A percentile compares a stretch with the other conserved stretches of the same genome.
phyloP scores from a whole-genome alignment of 495 filamentous ascomycete species.

The Umbilicaria muhlenbergii region DNA sequence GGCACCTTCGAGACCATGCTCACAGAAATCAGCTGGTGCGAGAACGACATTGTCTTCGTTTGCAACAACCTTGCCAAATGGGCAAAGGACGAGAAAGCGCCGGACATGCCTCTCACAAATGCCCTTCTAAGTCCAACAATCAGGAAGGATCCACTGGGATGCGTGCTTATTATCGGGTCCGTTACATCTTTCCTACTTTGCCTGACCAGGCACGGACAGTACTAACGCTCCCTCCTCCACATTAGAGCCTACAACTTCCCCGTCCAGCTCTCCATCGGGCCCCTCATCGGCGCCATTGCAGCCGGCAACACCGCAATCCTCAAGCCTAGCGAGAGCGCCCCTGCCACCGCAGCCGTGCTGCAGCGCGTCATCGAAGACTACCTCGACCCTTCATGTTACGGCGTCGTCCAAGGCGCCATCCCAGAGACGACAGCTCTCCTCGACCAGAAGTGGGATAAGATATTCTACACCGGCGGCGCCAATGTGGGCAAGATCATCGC shows the following conservation, averaged over 20 bases:
- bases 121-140: slow-evolving; percentile 55
- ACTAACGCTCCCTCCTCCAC: background rate
- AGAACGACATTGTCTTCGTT: slow-evolving; percentile 65
- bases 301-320: slow-evolving; percentile 80
- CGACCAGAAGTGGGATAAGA: slow-evolving; percentile 89
- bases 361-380: slow-evolving; percentile 57
- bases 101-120: slow-evolving; percentile 52
- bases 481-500: slow-evolving; percentile 74
- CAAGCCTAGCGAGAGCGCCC: slow-evolving; percentile 77
- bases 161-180: slow-evolving; percentile 72
- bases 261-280: slow-evolving; percentile 59
- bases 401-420: slow-evolving; percentile 63
- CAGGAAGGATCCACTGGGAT: slow-evolving; percentile 77
- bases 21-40: slow-evolving; percentile 55
- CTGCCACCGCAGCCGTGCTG: slow-evolving; percentile 57
- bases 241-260: slow-evolving; percentile 77
- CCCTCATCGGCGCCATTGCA: slow-evolving; percentile 77
- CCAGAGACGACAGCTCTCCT: slow-evolving; percentile 69
- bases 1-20: slow-evolving; percentile 50
- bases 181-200: slow-evolving; percentile 5
- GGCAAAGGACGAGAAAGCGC: slow-evolving; percentile 63
- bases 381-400: slow-evolving; percentile 65
- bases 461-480: slow-evolving; percentile 80
- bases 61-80: slow-evolving; percentile 62
- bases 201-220: background rate